Percentiles rank a stretch among this genome's conserved stretches.
Evolutionary conservation across 805 yeast genomes (phyloP).

Genomic region (Candida endomychidarum): DNA sequence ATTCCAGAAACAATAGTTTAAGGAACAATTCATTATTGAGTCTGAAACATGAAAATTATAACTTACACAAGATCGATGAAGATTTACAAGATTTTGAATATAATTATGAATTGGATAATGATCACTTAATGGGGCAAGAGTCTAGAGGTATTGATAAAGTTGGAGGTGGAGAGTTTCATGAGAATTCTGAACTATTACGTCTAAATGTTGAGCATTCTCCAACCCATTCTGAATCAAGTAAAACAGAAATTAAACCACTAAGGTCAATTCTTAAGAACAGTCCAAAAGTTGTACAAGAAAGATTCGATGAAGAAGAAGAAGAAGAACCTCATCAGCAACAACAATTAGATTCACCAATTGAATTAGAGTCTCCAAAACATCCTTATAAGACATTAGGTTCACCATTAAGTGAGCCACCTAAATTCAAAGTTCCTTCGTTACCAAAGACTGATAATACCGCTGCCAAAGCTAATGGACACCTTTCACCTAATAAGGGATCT

Average conservation of each 20-base stretch:
- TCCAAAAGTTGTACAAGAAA: constrained; percentile 15
- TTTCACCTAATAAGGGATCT: constrained; percentile 9
- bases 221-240: constrained; percentile 9
- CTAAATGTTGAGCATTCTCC: constrained; percentile 9
- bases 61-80: constrained; percentile 41
- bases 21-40: constrained; percentile 8
- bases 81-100: constrained; percentile 44
- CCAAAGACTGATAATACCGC: background rate
- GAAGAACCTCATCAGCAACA: too few relatives aligned
- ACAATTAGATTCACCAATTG: constrained; percentile 4
- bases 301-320: constrained; percentile 13
- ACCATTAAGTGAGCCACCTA: constrained; percentile 14
- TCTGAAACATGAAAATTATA: constrained; percentile 17
- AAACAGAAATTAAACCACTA: constrained; percentile 22
- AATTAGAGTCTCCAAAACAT: constrained; percentile 13
- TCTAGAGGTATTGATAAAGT: background rate
- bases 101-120: constrained; percentile 35
- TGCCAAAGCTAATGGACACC: background rate
- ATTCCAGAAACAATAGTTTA: constrained; percentile 19
- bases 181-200: constrained; percentile 2
- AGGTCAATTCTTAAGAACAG: constrained; percentile 34
- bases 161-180: constrained; percentile 2
- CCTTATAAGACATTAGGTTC: constrained; percentile 20
- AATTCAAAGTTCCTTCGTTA: constrained; percentile 13
- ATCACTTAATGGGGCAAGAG: background rate